Percentiles rank a stretch among this genome's conserved stretches.
These are phyloP conservation scores for Vitis labrusca DNA, from an alignment of 164 flowering plant species.

Conservation along the genomic window DNA sequence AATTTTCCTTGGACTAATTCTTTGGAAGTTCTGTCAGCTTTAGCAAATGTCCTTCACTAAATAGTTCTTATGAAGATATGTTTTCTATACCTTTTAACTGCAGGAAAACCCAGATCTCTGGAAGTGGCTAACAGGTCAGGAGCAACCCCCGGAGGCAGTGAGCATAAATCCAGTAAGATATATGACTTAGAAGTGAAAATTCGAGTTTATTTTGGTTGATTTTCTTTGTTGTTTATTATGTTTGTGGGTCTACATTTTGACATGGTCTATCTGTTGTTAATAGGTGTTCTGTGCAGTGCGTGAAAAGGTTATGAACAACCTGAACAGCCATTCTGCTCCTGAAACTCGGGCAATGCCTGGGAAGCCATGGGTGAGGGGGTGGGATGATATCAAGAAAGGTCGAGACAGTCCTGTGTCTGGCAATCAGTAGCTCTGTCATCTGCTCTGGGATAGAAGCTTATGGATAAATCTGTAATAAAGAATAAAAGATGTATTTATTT, in stretches of 20 bases:
- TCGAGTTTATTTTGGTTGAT: not conserved
- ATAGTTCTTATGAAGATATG: no score
- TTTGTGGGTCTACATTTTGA: no score
- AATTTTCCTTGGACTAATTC: no score
- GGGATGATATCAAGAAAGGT: constrained; percentile 91
- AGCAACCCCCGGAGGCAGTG: constrained; percentile 76
- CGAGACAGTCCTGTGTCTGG: constrained; percentile 52
- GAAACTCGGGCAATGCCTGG: constrained; percentile 90
- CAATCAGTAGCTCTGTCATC: constrained; percentile 27
- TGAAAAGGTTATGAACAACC: constrained; percentile 62
- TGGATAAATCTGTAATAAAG: not conserved
- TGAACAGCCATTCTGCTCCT: constrained; percentile 70
- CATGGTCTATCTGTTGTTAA: not conserved
- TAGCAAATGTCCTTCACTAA: no score
- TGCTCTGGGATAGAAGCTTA: constrained; percentile 5
- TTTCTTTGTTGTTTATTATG: not conserved
- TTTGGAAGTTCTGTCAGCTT: no score
- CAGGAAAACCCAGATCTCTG: constrained; percentile 97
- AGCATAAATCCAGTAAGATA: constrained; percentile 67
- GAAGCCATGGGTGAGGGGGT: constrained; percentile 93
- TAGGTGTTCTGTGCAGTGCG: constrained; percentile 79
- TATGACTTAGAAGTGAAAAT: not conserved
- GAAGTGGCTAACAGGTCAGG: constrained; percentile 93
- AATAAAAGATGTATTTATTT: no score
- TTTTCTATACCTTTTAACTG: not conserved